phyloP scores from a whole-genome alignment of 192 early-diverging fungal species.

The Backusella circina region DNA sequence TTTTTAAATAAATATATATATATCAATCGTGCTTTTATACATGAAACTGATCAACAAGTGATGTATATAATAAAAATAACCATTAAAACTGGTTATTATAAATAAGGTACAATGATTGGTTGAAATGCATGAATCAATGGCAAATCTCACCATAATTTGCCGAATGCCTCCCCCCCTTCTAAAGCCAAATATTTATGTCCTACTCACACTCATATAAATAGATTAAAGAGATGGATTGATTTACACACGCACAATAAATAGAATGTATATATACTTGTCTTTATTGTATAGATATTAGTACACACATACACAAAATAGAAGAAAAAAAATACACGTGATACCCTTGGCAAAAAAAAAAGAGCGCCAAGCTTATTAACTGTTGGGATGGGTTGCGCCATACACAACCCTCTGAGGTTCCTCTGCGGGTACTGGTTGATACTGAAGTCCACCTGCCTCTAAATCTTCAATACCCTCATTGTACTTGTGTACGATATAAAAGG shows the following conservation, averaged over 20 bases:
- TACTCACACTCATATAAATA: no score
- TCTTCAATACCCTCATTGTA: constrained; percentile 35
- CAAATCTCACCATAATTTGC: neutral
- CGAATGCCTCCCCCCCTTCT: neutral
- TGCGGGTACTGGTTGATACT: constrained; percentile 23
- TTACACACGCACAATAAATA: neutral
- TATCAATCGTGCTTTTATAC: neutral
- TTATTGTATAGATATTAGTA: neutral
- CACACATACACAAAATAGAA: neutral
- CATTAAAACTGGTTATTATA: neutral
- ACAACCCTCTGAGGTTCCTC: constrained; percentile 18
- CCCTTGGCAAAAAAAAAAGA: neutral
- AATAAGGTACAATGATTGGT: neutral
- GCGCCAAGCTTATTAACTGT: neutral
- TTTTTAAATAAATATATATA: no score
- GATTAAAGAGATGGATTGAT: neutral
- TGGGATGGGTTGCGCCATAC: constrained; percentile 25
- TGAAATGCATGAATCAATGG: neutral
- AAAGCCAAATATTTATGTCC: neutral
- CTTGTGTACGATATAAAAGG: constrained; percentile 56
- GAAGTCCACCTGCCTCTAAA: constrained; percentile 25
- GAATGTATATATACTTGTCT: neutral
- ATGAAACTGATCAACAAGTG: neutral
- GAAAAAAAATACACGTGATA: neutral
- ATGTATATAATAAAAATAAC: no score